Base-by-base conservation (phyloP, 805 yeast genomes). In the Komagataella pastoris region DNA sequence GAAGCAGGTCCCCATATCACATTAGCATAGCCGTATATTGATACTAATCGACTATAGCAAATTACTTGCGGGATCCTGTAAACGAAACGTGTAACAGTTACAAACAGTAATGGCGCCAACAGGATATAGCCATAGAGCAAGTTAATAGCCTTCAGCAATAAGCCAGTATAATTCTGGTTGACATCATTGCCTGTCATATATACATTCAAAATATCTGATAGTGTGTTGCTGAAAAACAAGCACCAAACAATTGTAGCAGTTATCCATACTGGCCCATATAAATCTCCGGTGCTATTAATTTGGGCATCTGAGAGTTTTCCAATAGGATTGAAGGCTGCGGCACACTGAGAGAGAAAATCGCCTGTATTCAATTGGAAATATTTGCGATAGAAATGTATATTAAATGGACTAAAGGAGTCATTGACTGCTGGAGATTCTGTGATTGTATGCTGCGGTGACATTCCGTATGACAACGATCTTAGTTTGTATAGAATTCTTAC, bases 211-310 rank as follows among this genome's bases (percentile, higher is more conserved):
- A 85, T 61, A 49, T 82, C 80, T 2, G 86, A 77, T 18, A 86
- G 75, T 0, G 95, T 83, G 43, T 85, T 77, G 47, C 89, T 76
- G 53, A 88, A 81, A 66, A 89, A 89, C 63, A 87, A 72, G 36
- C 83, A 69, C 56, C 86, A 79, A 1, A 87, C 79, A 49, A 88
- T 77, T 0, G 96, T 84, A 0, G 89, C 88, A 10, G 91, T 85
- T 47, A 90, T 81, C 98, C 98, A 90, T 17, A 88, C 70, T 6
- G 95, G 85, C 0, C 97, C 97, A 64, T 88, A 91, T 51, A 90
- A 67, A 60, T 90, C 98, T 3, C 83, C 79, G 51, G 56, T 53
- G 14, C 72, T 71, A 45, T 72, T 71, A 70, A 57, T 70, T 57
- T 55, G 48, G 6, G 59, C 61, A 17, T 59, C 57, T 24, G 60